phyloP scores from a whole-genome alignment of 805 yeast species.

The Ogataea nonfermentans region DNA sequence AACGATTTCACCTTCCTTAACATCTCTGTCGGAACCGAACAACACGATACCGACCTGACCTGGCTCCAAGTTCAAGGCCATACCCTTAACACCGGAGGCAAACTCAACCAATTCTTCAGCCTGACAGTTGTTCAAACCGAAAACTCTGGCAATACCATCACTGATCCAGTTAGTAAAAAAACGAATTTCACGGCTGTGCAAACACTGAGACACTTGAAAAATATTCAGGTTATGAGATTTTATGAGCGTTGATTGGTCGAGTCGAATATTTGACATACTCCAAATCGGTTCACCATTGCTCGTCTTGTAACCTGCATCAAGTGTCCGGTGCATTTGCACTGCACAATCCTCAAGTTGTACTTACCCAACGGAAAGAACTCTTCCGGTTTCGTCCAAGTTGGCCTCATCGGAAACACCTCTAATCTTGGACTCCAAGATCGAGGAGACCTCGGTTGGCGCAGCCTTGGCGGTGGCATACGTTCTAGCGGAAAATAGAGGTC shows the following conservation, averaged over 20 bases:
- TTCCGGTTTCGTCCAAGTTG: slow-evolving; percentile 98
- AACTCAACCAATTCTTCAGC: slow-evolving; percentile 99
- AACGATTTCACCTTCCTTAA: slow-evolving; percentile 99
- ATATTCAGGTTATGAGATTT: slow-evolving; percentile 29
- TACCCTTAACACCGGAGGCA: slow-evolving; percentile 99
- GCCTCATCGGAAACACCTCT: slow-evolving; percentile 98
- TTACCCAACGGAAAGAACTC: slow-evolving; percentile 96
- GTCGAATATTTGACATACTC: slow-evolving; percentile 5
- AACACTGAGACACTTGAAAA: slow-evolving; percentile 3
- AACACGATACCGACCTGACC: slow-evolving; percentile 99
- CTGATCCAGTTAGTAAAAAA: slow-evolving; percentile 48
- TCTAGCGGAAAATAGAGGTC: slow-evolving; percentile 63
- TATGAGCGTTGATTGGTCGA: slow-evolving; percentile 27
- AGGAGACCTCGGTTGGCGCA: slow-evolving; percentile 98
- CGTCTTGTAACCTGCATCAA: background rate
- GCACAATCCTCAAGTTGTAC: slow-evolving; percentile 33
- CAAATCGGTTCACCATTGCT: slow-evolving; percentile 2
- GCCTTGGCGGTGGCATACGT: slow-evolving; percentile 96
- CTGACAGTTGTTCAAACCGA: slow-evolving; percentile 98
- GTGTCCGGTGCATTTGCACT: background rate
- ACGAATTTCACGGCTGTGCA: slow-evolving; percentile 9
- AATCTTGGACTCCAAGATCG: slow-evolving; percentile 98
- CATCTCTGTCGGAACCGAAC: slow-evolving; percentile 98
- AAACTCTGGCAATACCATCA: slow-evolving; percentile 99
- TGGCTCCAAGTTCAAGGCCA: slow-evolving; percentile 99